Evolutionary conservation across 2,329 filamentous ascomycete genomes (phyloP).

Genomic region (Monosporascus sp.): DNA sequence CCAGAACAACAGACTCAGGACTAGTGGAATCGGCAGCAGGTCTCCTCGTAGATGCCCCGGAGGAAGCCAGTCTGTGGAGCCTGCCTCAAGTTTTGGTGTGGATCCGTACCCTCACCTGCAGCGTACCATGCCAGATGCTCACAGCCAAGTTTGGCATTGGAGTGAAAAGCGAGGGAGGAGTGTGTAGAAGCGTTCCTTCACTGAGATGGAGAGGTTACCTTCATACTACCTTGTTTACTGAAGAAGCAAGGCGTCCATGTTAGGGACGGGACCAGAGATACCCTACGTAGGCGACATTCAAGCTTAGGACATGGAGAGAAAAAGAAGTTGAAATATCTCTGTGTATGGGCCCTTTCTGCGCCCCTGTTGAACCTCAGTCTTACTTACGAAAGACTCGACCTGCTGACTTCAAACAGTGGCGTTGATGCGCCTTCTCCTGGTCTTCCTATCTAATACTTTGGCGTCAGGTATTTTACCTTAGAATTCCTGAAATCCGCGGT

Average conservation of each 20-base stretch:
- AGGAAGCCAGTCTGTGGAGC: constrained; percentile 12
- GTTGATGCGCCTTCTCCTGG: no score
- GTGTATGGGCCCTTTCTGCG: no score
- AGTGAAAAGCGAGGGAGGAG: constrained; percentile 5
- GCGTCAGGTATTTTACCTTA: no score
- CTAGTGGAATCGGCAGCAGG: constrained; percentile 1
- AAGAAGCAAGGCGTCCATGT: not conserved
- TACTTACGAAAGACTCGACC: no score
- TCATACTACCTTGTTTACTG: not conserved
- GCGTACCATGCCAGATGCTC: constrained; percentile 3
- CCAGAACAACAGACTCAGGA: not conserved
- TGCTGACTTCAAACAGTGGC: no score
- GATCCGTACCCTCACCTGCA: constrained; percentile 6
- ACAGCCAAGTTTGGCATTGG: not conserved
- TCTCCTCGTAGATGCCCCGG: constrained; percentile 12
- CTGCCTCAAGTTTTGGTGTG: constrained; percentile 8
- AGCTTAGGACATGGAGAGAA: no score
- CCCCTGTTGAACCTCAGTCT: no score
- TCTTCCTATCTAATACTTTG: no score
- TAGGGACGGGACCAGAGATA: no score
- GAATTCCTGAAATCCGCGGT: no score
- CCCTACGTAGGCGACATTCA: no score
- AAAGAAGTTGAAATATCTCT: no score
- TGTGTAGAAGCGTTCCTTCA: constrained; percentile 8
- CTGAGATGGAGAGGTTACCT: constrained; percentile 7